Evolutionary conservation across 202 grass and related monocot species (phyloP), one percentile per base, ranked within the genome.

Genomic region (Hordeum pubiflorum): DNA sequence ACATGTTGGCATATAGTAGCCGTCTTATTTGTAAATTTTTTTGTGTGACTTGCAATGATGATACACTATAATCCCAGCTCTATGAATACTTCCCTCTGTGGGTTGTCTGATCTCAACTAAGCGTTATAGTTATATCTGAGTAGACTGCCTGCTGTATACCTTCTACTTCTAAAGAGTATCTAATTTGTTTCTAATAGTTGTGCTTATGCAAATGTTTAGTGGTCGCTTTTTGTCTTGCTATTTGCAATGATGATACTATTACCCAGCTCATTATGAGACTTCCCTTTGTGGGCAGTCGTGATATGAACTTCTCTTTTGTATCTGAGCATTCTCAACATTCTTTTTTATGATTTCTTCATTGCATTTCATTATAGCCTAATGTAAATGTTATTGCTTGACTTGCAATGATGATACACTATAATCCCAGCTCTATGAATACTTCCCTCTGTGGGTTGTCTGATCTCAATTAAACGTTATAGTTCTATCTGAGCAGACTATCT

Each of bases 191-290:
- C 22, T 26, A 3, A 1, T 44, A 2, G 3, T 1, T n/a, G 32
- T 71, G 0, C 4, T 60, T 52, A 0, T 65, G 32, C 6, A 32
- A 55, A 17, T 58, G 5, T 38, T 23, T 5, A 33, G 31, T 1
- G 2, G 0, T 22, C 10, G 18, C 4, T 18, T 18, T 33, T 27
- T 22, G 7, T 54, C n/a, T 29, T 88, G 84, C 9, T 37, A 6
- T 23, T 77, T 72, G 90, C 63, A 6, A 78, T 93, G 93, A 91
- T 85, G 88, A 97, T 88, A 92, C 83, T 89, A 36, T 87, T 90
- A 94, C 93, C 90, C 87, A 92, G 93, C 88, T 96, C 90, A 95
- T 92, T 96, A 92, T 91, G 90, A 97, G 52, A 87, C 83, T 55
- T 85, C 74, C 86, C 87, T 86, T 40, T 86, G 87, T 91, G 87